These are phyloP conservation scores for Fusarium pseudoanthophilum DNA, from an alignment of 2,329 filamentous ascomycete species.

Conservation along the genomic window DNA sequence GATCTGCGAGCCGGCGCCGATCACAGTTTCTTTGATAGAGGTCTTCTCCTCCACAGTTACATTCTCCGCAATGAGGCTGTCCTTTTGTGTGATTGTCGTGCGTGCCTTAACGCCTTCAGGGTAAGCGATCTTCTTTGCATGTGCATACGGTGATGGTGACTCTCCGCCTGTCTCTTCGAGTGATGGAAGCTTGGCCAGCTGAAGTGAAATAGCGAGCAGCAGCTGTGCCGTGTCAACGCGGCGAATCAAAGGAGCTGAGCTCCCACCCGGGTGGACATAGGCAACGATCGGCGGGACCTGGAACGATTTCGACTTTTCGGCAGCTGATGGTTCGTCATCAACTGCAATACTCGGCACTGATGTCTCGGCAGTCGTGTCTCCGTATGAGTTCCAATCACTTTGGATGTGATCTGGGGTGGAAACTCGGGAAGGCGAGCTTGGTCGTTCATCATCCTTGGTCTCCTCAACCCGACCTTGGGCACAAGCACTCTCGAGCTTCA, in stretches of 20 bases:
- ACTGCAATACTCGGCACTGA: slow-evolving; percentile 10
- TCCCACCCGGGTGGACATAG: slow-evolving; percentile 76
- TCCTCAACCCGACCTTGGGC: slow-evolving; percentile 53
- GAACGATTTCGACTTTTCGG: slow-evolving; percentile 28
- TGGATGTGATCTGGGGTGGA: slow-evolving; percentile 34
- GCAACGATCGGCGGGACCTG: slow-evolving; percentile 79
- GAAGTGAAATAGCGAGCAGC: slow-evolving; percentile 82
- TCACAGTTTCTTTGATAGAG: slow-evolving; percentile 91
- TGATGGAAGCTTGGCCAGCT: slow-evolving; percentile 84
- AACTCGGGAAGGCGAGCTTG: slow-evolving; percentile 45
- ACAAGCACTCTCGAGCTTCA: slow-evolving; percentile 74
- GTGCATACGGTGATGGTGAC: slow-evolving; percentile 77
- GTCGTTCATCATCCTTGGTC: slow-evolving; percentile 50
- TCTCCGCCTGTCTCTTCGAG: slow-evolving; percentile 70
- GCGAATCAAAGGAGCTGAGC: slow-evolving; percentile 74
- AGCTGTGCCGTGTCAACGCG: slow-evolving; percentile 89
- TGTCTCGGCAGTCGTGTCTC: neutral
- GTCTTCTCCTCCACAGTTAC: slow-evolving; percentile 89
- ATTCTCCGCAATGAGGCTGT: slow-evolving; percentile 88
- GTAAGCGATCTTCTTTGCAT: slow-evolving; percentile 82
- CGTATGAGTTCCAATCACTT: neutral
- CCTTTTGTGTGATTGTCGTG: slow-evolving; percentile 83
- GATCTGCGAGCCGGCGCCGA: slow-evolving; percentile 89
- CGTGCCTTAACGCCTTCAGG: slow-evolving; percentile 82
- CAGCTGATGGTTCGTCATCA: slow-evolving; percentile 6